Conservation (phyloP, 805 yeast genomes). For the Candida gorgasii region DNA sequence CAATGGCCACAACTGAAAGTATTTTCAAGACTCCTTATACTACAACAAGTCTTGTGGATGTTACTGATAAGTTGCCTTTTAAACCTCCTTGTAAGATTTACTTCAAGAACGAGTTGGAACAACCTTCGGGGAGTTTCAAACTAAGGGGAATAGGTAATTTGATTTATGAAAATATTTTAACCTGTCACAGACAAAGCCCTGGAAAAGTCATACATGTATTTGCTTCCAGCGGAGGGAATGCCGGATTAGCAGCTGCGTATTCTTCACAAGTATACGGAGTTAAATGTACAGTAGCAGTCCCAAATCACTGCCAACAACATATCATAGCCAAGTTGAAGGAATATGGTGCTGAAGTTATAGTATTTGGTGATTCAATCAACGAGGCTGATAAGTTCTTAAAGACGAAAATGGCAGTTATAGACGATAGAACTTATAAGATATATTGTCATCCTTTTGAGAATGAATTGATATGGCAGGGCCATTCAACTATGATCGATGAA, state of each 20-base stretch:
- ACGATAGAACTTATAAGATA: constrained; percentile 21
- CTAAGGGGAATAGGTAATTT: constrained; percentile 56
- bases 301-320: constrained; percentile 21
- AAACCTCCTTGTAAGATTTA: constrained; percentile 43
- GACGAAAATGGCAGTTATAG: constrained; percentile 13
- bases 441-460: constrained; percentile 38
- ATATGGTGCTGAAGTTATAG: constrained; percentile 25
- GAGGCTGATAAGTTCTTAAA: constrained; percentile 32
- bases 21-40: constrained; percentile 16
- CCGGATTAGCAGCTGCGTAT: constrained; percentile 38
- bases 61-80: constrained; percentile 30
- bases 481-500: constrained; percentile 28
- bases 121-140: constrained; percentile 61
- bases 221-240: constrained; percentile 39
- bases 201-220: constrained; percentile 23
- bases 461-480: constrained; percentile 34
- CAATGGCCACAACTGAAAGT: constrained; percentile 3
- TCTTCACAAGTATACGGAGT: constrained; percentile 22
- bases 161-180: constrained; percentile 32
- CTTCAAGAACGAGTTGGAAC: constrained; percentile 53
- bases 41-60: constrained; percentile 41
- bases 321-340: constrained; percentile 21
- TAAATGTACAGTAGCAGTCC: constrained; percentile 34
- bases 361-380: constrained; percentile 31
- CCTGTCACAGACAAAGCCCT: constrained; percentile 23